Percentiles rank a stretch among this genome's conserved stretches.
Evolutionary conservation across 306 rosid genomes (phyloP).

Genomic region (Quercus suber): DNA sequence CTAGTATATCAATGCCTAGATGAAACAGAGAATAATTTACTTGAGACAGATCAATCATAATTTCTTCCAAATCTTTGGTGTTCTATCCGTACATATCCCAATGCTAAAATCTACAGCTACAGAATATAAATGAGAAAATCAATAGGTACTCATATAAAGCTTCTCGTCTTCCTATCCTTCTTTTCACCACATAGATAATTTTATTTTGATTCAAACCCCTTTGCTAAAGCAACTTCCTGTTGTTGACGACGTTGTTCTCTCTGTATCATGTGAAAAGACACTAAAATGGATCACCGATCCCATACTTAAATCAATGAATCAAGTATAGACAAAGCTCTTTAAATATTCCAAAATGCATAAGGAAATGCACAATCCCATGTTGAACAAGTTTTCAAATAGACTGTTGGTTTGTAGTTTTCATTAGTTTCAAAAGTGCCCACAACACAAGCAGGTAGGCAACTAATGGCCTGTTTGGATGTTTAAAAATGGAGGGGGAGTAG

Average conservation of each 20-base stretch:
- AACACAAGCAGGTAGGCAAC: background rate
- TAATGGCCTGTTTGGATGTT: too few relatives aligned
- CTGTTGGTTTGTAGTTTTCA: too few relatives aligned
- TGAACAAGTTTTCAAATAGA: too few relatives aligned
- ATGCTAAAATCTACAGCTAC: background rate
- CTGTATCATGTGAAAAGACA: conserved; percentile 20
- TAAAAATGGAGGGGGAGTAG: too few relatives aligned
- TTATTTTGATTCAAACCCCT: background rate
- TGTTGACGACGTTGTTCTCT: conserved; percentile 31
- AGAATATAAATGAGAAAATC: background rate
- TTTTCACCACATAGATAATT: background rate
- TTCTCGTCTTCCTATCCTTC: background rate
- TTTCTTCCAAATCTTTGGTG: background rate
- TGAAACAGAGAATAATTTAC: background rate
- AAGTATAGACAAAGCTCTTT: background rate
- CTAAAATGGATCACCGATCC: background rate
- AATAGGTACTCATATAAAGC: background rate
- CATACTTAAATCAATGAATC: background rate
- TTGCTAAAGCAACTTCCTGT: conserved; percentile 27
- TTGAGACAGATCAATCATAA: too few relatives aligned
- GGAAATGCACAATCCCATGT: background rate
- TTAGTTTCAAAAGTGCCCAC: too few relatives aligned
- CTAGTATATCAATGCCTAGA: background rate
- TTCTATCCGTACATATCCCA: too few relatives aligned
- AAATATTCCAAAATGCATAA: background rate